Evolutionary conservation across 2,329 filamentous ascomycete genomes (phyloP).

Genomic region (Calonectria henricotiae): DNA sequence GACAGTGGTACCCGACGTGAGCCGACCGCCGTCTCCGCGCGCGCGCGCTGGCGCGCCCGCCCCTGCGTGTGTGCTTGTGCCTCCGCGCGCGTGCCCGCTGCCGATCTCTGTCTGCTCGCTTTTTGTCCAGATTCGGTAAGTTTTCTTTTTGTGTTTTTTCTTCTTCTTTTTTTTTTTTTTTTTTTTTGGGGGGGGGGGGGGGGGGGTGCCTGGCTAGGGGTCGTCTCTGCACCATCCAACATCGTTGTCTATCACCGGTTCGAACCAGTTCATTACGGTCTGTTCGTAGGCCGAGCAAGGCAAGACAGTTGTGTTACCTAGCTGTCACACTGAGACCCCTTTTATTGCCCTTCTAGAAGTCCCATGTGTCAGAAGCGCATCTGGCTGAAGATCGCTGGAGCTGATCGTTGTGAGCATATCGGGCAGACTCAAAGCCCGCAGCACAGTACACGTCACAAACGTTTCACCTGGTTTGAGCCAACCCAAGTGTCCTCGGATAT

Average conservation of each 20-base stretch:
- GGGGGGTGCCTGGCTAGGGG: background rate
- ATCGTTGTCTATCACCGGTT: background rate
- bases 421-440: background rate
- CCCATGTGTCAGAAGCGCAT: background rate
- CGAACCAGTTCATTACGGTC: background rate
- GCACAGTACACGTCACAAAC: slow-evolving; percentile 4
- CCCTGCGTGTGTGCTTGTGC: no score
- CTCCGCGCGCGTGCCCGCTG: no score
- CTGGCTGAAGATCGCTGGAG: background rate
- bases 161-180: background rate
- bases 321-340: background rate
- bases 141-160: no score
- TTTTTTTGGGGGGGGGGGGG: no score
- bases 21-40: no score
- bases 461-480: background rate
- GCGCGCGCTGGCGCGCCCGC: no score
- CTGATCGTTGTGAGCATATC: background rate
- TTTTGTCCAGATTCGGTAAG: no score
- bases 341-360: slow-evolving; percentile 9
- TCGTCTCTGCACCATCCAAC: background rate
- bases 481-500: background rate
- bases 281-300: background rate
- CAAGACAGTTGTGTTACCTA: background rate
- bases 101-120: no score
- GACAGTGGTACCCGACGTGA: no score